phyloP scores from a whole-genome alignment of 441 rosid genomes.

The Codiaeum variegatum region DNA sequence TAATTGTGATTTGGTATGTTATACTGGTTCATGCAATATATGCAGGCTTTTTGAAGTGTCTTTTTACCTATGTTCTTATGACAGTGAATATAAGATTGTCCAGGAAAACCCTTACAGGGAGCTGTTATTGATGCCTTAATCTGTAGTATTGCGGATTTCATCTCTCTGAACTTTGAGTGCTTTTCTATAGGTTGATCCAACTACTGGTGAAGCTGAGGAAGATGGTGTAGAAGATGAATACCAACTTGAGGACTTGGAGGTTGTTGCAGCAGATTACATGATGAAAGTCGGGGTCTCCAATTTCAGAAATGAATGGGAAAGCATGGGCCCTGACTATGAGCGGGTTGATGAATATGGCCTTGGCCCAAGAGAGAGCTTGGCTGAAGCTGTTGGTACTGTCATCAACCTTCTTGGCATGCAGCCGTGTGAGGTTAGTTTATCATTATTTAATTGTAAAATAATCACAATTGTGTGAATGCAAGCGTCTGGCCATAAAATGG shows the following conservation, averaged over 20 bases:
- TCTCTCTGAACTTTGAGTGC: slow-evolving; percentile 2
- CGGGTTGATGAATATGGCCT: slow-evolving; percentile 93
- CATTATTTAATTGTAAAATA: neutral
- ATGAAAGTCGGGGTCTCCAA: slow-evolving; percentile 72
- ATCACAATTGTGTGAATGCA: neutral
- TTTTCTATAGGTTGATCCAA: slow-evolving; percentile 74
- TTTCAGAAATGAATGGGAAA: slow-evolving; percentile 97
- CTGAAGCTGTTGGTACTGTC: slow-evolving; percentile 80
- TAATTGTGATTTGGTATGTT: neutral
- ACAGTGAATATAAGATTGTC: neutral
- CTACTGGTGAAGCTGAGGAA: slow-evolving; percentile 82
- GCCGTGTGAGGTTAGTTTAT: slow-evolving; percentile 77
- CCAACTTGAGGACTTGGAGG: slow-evolving; percentile 93
- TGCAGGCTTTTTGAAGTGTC: neutral
- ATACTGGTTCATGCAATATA: neutral
- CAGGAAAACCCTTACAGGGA: neutral
- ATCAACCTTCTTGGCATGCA: slow-evolving; percentile 95
- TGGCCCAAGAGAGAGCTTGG: slow-evolving; percentile 83
- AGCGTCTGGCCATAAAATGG: too few species aligned
- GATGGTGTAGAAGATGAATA: slow-evolving; percentile 98
- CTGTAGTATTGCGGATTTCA: neutral
- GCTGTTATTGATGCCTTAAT: neutral
- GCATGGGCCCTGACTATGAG: slow-evolving; percentile 68
- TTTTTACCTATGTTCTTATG: neutral
- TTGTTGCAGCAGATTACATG: slow-evolving; percentile 90